Evolutionary conservation across 768 basidiomycete species (phyloP).

Genomic region (Trametes coccinea): DNA sequence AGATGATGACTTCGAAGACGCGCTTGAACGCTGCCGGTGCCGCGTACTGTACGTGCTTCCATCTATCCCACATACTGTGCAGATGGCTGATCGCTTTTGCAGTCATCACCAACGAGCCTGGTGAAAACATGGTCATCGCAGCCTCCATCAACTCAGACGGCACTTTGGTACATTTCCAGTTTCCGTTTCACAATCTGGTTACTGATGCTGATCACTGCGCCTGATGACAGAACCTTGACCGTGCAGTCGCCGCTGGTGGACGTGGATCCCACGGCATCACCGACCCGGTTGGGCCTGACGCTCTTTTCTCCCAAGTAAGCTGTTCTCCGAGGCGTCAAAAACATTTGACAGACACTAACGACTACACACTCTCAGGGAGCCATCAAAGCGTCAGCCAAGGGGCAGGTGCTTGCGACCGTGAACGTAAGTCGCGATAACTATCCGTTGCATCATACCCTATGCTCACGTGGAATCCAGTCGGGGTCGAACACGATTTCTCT

Average conservation of each 20-base stretch:
- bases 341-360: neutral
- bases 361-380: constrained; percentile 13
- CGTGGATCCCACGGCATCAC: constrained; percentile 24
- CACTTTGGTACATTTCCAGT: constrained; percentile 35
- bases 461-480: constrained; percentile 7
- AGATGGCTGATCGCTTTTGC: neutral
- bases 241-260: constrained; percentile 23
- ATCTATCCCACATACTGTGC: neutral
- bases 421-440: constrained; percentile 16
- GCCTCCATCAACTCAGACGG: constrained; percentile 44
- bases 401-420: constrained; percentile 25
- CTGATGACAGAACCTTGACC: constrained; percentile 18
- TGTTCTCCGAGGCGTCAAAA: neutral
- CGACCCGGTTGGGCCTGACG: constrained; percentile 23
- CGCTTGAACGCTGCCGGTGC: constrained; percentile 14
- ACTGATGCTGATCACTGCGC: neutral
- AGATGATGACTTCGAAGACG: constrained; percentile 16
- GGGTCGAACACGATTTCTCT: constrained; percentile 32
- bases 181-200: no score
- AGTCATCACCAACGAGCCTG: constrained; percentile 54
- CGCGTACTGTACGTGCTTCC: constrained; percentile 11
- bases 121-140: constrained; percentile 45
- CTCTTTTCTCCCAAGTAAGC: constrained; percentile 25
- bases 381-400: constrained; percentile 26
- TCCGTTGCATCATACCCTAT: neutral